Percentiles rank a stretch among this genome's conserved stretches.
phyloP scores from a whole-genome alignment of 2,329 filamentous ascomycete species.

The Pleurostoma richardsiae region DNA sequence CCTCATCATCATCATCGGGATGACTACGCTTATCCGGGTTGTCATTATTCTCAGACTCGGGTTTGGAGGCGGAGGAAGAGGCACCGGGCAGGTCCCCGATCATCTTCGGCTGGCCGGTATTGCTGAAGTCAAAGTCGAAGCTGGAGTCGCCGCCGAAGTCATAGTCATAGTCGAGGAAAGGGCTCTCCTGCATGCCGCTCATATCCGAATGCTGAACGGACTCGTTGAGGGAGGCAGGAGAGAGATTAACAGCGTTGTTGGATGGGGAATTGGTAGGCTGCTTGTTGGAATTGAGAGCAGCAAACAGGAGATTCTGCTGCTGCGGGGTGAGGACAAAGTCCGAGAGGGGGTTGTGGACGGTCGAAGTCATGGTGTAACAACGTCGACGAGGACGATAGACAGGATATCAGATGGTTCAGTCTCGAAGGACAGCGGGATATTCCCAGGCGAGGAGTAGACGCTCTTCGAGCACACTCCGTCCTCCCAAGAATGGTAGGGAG shows the following conservation, averaged over 20 bases:
- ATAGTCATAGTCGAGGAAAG: slow-evolving; percentile 77
- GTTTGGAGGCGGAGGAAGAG: slow-evolving; percentile 21
- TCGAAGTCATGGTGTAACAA: slow-evolving; percentile 42
- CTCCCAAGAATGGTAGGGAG: not conserved
- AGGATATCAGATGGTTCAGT: not conserved
- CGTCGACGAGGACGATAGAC: slow-evolving; percentile 2
- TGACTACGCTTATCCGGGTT: slow-evolving; percentile 67
- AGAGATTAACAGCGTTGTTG: slow-evolving; percentile 35
- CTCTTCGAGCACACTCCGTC: too few species aligned
- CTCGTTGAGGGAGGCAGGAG: slow-evolving; percentile 43
- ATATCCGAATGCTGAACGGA: slow-evolving; percentile 42
- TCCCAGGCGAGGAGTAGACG: too few species aligned
- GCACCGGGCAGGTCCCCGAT: slow-evolving; percentile 69
- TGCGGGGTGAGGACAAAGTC: slow-evolving; percentile 69
- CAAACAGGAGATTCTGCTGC: slow-evolving; percentile 71
- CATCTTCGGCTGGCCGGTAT: slow-evolving; percentile 56
- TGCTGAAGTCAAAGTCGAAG: slow-evolving; percentile 67
- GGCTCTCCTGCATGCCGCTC: slow-evolving; percentile 63
- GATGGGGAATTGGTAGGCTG: slow-evolving; percentile 27
- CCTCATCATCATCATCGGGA: slow-evolving; percentile 65
- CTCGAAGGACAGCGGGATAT: too few species aligned
- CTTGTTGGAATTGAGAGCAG: slow-evolving; percentile 70
- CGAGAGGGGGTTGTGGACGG: slow-evolving; percentile 35
- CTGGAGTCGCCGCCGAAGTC: slow-evolving; percentile 69
- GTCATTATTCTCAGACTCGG: slow-evolving; percentile 57